Evolutionary conservation across 305 asterid genomes (phyloP).

Genomic region (Solanum chacoense): DNA sequence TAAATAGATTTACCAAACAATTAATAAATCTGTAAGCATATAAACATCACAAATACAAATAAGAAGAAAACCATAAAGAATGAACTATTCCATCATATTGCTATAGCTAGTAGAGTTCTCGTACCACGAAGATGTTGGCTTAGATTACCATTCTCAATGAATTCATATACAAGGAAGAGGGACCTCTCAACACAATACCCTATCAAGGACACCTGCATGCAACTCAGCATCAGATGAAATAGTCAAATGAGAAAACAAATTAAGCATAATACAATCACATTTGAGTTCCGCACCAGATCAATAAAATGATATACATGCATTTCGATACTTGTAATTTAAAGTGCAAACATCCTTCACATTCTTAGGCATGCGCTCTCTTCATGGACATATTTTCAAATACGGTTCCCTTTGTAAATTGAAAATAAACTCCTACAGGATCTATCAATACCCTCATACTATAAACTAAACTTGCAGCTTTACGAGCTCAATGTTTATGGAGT

Average conservation of each 20-base stretch:
- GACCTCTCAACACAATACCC: constrained; percentile 83
- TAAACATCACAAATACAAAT: neutral
- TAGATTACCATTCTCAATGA: constrained; percentile 74
- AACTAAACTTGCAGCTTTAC: neutral
- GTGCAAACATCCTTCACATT: neutral
- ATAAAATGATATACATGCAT: neutral
- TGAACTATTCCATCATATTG: neutral
- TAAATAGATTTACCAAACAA: neutral
- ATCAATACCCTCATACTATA: neutral
- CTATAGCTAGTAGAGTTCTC: constrained; percentile 8
- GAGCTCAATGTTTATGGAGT: neutral
- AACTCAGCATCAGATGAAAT: neutral
- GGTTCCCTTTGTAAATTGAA: neutral
- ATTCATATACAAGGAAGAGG: constrained; percentile 84
- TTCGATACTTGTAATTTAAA: neutral
- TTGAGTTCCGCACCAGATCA: neutral
- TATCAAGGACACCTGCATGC: constrained; percentile 71
- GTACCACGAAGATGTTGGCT: constrained; percentile 69
- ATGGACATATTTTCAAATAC: neutral
- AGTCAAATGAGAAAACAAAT: constrained; percentile 7
- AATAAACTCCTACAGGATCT: neutral
- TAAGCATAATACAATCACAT: neutral
- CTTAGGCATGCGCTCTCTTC: neutral
- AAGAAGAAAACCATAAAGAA: neutral
- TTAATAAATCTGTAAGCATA: neutral